These are phyloP conservation scores for Magnolia changhungtana DNA, from an alignment of 164 flowering plant genomes.

Conservation along the genomic window DNA sequence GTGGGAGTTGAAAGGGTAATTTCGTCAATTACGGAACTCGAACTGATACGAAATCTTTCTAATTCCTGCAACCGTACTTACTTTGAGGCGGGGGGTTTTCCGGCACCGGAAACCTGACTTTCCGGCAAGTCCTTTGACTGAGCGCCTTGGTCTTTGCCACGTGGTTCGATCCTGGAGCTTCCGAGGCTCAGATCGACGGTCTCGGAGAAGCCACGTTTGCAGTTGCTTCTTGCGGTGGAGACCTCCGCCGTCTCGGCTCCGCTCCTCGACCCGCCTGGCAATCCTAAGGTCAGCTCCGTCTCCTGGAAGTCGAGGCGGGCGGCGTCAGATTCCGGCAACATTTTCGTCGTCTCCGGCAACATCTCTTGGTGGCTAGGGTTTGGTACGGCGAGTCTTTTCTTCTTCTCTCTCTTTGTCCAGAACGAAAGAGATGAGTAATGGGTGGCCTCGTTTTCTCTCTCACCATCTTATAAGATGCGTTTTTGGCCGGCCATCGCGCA, in stretches of 20 bases:
- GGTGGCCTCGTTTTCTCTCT: neutral
- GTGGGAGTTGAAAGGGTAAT: too few species aligned
- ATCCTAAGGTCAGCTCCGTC: conserved; percentile 41
- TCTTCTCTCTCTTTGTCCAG: neutral
- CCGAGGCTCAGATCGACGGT: conserved; percentile 29
- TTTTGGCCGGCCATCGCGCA: neutral
- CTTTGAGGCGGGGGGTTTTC: conserved; percentile 29
- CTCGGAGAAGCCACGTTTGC: conserved; percentile 32
- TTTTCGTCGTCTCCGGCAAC: neutral
- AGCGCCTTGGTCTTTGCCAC: neutral
- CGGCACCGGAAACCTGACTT: conserved; percentile 3
- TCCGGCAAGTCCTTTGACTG: conserved; percentile 4
- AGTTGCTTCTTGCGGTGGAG: conserved; percentile 4
- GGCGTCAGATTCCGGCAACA: conserved; percentile 18
- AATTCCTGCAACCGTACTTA: conserved; percentile 12
- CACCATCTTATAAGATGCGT: neutral
- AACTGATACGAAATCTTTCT: neutral
- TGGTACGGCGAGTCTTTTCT: too few species aligned
- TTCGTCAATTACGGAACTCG: too few species aligned
- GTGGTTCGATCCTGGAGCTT: conserved; percentile 3
- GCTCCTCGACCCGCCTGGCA: conserved; percentile 31
- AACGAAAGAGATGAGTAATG: too few species aligned
- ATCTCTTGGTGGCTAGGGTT: neutral
- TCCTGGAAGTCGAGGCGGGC: conserved; percentile 25
- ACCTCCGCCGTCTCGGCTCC: neutral